Conservation (phyloP, 805 yeast genomes). For the Yamadazyma insecticola region DNA sequence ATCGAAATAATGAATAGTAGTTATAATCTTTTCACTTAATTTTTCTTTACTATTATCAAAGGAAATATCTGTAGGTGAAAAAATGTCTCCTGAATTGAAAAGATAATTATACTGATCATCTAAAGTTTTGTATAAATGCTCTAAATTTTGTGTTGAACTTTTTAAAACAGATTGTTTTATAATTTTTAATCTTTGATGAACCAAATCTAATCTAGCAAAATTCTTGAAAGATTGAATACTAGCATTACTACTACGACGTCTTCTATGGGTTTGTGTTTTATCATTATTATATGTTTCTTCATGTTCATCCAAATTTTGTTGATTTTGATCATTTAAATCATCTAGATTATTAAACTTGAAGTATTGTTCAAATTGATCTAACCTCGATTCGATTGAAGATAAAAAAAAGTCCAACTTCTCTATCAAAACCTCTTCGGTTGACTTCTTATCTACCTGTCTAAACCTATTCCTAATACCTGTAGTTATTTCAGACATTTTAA, state of each 20-base stretch:
- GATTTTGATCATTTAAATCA: conserved; percentile 10
- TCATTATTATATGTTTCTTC: not conserved
- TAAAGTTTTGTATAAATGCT: conserved; percentile 31
- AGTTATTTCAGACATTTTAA: conserved; percentile 15
- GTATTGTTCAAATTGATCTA: conserved; percentile 37
- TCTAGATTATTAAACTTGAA: conserved; percentile 21
- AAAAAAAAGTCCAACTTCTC: conserved; percentile 38
- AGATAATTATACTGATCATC: conserved; percentile 39
- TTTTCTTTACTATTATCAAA: conserved; percentile 20
- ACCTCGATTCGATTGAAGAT: conserved; percentile 37
- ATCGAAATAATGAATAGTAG: conserved; percentile 39
- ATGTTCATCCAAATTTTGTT: not conserved
- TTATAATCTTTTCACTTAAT: conserved; percentile 33
- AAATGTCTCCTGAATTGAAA: conserved; percentile 18
- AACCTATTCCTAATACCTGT: conserved; percentile 9
- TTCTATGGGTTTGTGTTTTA: conserved; percentile 1
- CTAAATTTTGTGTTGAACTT: conserved; percentile 35
- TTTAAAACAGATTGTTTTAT: conserved; percentile 34
- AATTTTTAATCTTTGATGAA: conserved; percentile 30
- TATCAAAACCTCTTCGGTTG: conserved; percentile 37
- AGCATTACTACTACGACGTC: conserved; percentile 24
- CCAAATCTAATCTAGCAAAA: conserved; percentile 30
- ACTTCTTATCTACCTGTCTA: not conserved
- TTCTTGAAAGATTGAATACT: conserved; percentile 23
- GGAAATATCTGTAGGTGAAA: conserved; percentile 6